Evolutionary conservation across 495 filamentous ascomycete genomes (phyloP), one percentile per base, ranked within the genome.

Genomic region (Baudoinia panamericana): DNA sequence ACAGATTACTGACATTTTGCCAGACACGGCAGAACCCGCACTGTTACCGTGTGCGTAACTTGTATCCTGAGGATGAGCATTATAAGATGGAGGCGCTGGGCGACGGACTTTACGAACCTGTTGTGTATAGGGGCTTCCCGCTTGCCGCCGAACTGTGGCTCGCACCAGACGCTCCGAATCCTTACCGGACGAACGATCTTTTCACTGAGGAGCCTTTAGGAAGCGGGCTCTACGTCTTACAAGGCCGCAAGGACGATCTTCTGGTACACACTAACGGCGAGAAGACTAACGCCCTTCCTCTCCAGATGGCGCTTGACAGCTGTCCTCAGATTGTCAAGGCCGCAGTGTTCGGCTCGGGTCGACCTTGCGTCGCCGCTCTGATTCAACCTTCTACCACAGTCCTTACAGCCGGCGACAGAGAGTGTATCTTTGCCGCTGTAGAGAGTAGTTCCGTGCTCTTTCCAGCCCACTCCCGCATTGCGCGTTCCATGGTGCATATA

Each of bases 171-270:
- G 9, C 30, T 8, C 30, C 30, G 7, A 33, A 33, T 33, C 30
- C 30, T 7, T 33, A 33, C 30, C 30, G 30, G 7, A 33, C 30
- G 7, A 33, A 33, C 30, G 30, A 33, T 16, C 30, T 33, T 16
- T 33, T 33, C 16, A 9, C 16, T 16, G 30, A 33, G 17, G 9
- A 33, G 30, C 30, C 30, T 7, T 16, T 16, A 17, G 30, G 30
- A 33, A 33, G 30, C 30, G 30, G 30, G 7, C 30, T 9, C 7
- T 33, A 10, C 15, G 30, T 33, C 9, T 33, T 33, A 16, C 30
- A 33, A 16, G 30, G 30, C 15, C 30, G 30, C 8, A 33, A 33
- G 17, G 30, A 33, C 17, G 30, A 33, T 16, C 30, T 33, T 8
- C 30, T 33, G 7, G 15, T 33, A 7, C 30, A 33, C 17, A 10